phyloP scores from a whole-genome alignment of 768 basidiomycete genomes.

The Ephemerocybe angulata region DNA sequence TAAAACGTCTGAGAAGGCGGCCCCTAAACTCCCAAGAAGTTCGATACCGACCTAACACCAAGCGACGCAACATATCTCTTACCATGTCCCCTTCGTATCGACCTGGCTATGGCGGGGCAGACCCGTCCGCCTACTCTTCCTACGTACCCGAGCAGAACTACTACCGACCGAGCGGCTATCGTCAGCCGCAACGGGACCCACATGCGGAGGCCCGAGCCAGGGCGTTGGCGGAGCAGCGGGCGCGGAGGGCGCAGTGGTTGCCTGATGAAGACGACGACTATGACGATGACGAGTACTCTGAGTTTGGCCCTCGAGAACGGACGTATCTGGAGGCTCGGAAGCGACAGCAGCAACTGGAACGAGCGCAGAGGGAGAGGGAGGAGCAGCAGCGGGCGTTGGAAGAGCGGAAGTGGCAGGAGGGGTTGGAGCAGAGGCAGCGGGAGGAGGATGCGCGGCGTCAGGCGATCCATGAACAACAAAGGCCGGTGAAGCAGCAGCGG shows the following conservation, averaged over 20 bases:
- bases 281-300: conserved; percentile 23
- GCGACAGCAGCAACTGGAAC: conserved; percentile 25
- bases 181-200: conserved; percentile 1
- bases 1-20: not conserved
- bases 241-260: conserved; percentile 36
- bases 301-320: conserved; percentile 27
- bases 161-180: conserved; percentile 15
- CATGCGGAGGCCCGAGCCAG: conserved; percentile 23
- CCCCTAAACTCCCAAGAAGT: not conserved
- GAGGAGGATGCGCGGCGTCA: conserved; percentile 18
- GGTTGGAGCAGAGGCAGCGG: conserved; percentile 17
- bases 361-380: conserved; percentile 20
- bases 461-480: conserved; percentile 17
- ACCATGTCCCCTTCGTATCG: not conserved
- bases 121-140: conserved; percentile 24
- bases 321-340: conserved; percentile 30
- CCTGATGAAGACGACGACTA: conserved; percentile 36
- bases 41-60: not conserved
- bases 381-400: conserved; percentile 18
- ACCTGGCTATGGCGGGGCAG: conserved; percentile 16
- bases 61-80: not conserved
- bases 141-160: conserved; percentile 20
- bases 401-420: conserved; percentile 13
- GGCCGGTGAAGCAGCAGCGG: conserved; percentile 13
- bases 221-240: conserved; percentile 31